phyloP scores from a whole-genome alignment of 495 filamentous ascomycete genomes.

The Xylaria palmicola region DNA sequence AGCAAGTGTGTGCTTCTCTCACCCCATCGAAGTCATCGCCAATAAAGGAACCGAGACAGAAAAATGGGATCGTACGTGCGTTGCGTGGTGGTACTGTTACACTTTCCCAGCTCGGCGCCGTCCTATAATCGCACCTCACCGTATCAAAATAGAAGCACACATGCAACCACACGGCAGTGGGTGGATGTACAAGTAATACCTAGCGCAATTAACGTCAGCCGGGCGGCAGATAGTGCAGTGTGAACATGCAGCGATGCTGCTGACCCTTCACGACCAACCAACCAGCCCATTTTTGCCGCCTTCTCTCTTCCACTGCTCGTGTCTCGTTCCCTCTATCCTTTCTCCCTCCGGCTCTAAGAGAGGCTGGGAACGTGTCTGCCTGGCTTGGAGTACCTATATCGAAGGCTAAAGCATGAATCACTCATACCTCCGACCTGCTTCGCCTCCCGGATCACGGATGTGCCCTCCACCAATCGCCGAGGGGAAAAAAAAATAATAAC shows the following conservation, averaged over 20 bases:
- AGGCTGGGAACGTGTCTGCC: slow-evolving; percentile 1
- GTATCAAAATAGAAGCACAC: slow-evolving; percentile 9
- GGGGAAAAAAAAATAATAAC: neutral
- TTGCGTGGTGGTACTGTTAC: slow-evolving; percentile 4
- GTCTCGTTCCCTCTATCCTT: neutral
- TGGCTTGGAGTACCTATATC: neutral
- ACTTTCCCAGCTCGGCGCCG: neutral
- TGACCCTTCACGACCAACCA: neutral
- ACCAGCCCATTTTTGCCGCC: neutral
- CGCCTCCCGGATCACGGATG: slow-evolving; percentile 10
- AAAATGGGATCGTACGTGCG: neutral
- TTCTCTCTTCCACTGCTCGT: neutral
- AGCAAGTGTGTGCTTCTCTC: neutral
- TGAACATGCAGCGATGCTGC: neutral
- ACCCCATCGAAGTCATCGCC: neutral
- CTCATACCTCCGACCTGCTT: slow-evolving; percentile 1
- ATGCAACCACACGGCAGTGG: neutral
- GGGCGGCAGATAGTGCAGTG: slow-evolving; percentile 1
- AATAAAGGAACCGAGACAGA: neutral
- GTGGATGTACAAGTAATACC: too few species aligned
- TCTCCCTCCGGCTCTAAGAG: neutral
- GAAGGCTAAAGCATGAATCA: slow-evolving; percentile 1
- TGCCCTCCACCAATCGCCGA: neutral
- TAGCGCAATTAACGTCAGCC: slow-evolving; percentile 6
- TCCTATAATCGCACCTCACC: slow-evolving; percentile 7